These are phyloP conservation scores for Nicotiana paniculata DNA, from an alignment of 257 asterid species.

Conservation along the genomic window DNA sequence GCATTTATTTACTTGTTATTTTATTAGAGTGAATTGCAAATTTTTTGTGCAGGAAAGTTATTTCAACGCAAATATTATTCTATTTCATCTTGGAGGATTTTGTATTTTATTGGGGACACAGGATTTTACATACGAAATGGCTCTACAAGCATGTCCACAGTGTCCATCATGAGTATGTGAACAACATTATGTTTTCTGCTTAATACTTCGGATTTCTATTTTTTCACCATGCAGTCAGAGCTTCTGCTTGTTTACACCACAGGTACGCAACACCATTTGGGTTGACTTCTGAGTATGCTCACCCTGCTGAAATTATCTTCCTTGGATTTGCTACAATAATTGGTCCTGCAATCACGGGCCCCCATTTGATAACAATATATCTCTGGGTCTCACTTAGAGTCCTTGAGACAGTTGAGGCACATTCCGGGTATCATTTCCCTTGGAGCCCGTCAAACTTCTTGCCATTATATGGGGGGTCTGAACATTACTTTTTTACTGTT, in stretches of 20 bases:
- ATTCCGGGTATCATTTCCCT: slow-evolving; percentile 93
- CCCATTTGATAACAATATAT: slow-evolving; percentile 87
- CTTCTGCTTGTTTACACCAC: slow-evolving; percentile 2
- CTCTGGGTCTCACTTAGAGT: slow-evolving; percentile 95
- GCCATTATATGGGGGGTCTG: slow-evolving; percentile 96
- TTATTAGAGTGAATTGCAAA: background rate
- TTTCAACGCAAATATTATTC: slow-evolving; percentile 73
- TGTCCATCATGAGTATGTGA: slow-evolving; percentile 94
- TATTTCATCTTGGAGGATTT: slow-evolving; percentile 94
- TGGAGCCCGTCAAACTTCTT: slow-evolving; percentile 92
- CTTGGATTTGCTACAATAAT: slow-evolving; percentile 91
- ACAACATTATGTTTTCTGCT: slow-evolving; percentile 1
- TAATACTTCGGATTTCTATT: background rate
- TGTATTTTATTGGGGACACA: slow-evolving; percentile 96
- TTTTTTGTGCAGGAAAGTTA: slow-evolving; percentile 68
- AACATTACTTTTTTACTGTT: background rate
- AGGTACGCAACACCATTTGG: slow-evolving; percentile 99
- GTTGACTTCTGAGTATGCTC: slow-evolving; percentile 97
- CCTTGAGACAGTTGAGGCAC: slow-evolving; percentile 97
- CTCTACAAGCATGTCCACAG: slow-evolving; percentile 98
- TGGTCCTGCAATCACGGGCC: slow-evolving; percentile 98
- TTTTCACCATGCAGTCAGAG: background rate
- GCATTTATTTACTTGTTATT: background rate
- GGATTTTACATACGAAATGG: slow-evolving; percentile 95
- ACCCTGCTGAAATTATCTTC: slow-evolving; percentile 93